These are phyloP conservation scores for Candida tunisiensis DNA, from an alignment of 1,139 yeast genomes.

Conservation along the genomic window DNA sequence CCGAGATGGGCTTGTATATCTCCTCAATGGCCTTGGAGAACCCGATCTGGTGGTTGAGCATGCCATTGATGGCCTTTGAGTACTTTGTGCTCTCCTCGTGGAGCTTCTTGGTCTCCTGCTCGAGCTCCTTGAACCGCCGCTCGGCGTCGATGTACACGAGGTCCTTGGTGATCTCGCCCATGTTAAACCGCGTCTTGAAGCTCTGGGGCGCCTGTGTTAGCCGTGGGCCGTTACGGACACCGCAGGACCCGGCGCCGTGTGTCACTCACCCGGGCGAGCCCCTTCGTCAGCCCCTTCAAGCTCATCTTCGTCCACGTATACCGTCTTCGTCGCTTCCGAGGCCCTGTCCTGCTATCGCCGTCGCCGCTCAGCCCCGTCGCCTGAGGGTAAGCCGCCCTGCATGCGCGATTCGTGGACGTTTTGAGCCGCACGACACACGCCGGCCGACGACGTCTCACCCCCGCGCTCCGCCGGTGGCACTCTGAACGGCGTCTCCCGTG, in stretches of 20 bases:
- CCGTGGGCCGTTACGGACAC: too few species aligned
- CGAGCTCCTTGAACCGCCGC: slow-evolving; percentile 85
- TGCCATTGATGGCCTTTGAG: slow-evolving; percentile 79
- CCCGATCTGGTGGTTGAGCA: slow-evolving; percentile 85
- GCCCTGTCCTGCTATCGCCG: too few species aligned
- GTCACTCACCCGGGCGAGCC: slow-evolving; percentile 41
- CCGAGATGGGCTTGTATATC: slow-evolving; percentile 89
- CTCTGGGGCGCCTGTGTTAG: slow-evolving; percentile 31
- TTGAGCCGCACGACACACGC: too few species aligned
- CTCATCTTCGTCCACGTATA: slow-evolving; percentile 37
- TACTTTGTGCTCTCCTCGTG: slow-evolving; percentile 84
- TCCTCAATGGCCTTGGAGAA: slow-evolving; percentile 90
- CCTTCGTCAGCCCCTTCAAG: slow-evolving; percentile 84
- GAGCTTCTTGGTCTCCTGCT: slow-evolving; percentile 72
- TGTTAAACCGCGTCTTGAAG: slow-evolving; percentile 23
- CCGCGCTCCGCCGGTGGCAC: too few species aligned
- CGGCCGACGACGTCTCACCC: too few species aligned
- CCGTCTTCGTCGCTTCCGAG: too few species aligned
- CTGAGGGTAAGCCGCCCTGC: too few species aligned
- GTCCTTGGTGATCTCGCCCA: slow-evolving; percentile 67
- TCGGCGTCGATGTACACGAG: slow-evolving; percentile 91
- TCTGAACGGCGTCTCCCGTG: too few species aligned
- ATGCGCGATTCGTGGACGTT: too few species aligned
- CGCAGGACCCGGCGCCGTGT: neutral
- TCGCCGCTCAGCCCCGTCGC: too few species aligned